A percentile compares a stretch with the other conserved stretches of the same genome.
phyloP scores from a whole-genome alignment of 805 yeast genomes.

The Nematodospora valgi region DNA sequence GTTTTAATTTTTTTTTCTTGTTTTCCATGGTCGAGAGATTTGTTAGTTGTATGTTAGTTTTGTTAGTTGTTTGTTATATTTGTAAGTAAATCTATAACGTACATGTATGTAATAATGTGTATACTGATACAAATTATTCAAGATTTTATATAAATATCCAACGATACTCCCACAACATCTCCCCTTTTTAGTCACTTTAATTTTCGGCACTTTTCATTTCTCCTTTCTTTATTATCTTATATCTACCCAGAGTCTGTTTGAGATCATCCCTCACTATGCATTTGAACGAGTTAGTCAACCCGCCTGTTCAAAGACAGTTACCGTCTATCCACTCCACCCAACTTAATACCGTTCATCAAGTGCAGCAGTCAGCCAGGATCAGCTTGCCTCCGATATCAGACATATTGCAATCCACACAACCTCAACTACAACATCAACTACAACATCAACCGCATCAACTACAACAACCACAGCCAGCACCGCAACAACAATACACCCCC shows the following conservation, averaged over 20 bases:
- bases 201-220: neutral
- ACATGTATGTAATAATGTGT: too few species aligned
- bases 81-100: too few species aligned
- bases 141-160: too few species aligned
- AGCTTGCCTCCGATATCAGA: conserved; percentile 44
- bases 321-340: neutral
- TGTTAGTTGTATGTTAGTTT: too few species aligned
- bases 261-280: conserved; percentile 1
- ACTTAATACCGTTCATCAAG: neutral
- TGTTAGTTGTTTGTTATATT: too few species aligned
- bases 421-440: conserved; percentile 8
- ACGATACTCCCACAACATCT: too few species aligned
- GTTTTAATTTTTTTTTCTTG: too few species aligned
- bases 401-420: conserved; percentile 18
- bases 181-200: too few species aligned
- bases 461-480: conserved; percentile 3
- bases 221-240: neutral
- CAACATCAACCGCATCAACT: conserved; percentile 5
- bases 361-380: conserved; percentile 11
- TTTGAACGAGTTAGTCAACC: conserved; percentile 3
- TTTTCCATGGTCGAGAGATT: too few species aligned
- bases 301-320: neutral
- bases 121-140: too few species aligned
- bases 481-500: conserved; percentile 1
- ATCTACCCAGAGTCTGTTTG: neutral